phyloP scores from a whole-genome alignment of 257 asterid genomes.

The Nicotiana tabacum region DNA sequence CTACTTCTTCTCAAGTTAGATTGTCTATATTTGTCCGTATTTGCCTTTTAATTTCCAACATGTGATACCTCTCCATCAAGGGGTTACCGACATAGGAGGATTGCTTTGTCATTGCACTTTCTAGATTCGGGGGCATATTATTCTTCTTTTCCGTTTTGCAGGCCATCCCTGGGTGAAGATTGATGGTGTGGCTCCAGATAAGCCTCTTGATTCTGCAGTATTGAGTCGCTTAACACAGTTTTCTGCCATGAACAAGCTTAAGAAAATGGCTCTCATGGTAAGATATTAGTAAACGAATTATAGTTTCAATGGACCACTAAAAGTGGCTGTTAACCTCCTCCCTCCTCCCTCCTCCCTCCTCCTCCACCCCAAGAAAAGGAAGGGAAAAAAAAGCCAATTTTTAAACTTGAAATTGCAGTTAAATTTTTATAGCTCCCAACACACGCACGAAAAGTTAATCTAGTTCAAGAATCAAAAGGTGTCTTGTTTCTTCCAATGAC shows the following conservation, averaged over 20 bases:
- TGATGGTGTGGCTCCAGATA: slow-evolving; percentile 78
- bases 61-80: not conserved
- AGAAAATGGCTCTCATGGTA: slow-evolving; percentile 47
- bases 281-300: not conserved
- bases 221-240: slow-evolving; percentile 44
- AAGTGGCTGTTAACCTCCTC: not conserved
- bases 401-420: not conserved
- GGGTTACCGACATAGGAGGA: no score
- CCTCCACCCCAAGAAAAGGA: not conserved
- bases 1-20: not conserved
- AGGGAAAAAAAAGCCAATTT: not conserved
- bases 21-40: not conserved
- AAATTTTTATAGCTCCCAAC: not conserved
- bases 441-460: not conserved
- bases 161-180: slow-evolving; percentile 83
- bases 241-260: slow-evolving; percentile 38
- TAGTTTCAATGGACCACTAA: not conserved
- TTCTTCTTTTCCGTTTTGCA: slow-evolving; percentile 17
- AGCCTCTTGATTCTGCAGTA: slow-evolving; percentile 76
- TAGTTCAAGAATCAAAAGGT: not conserved
- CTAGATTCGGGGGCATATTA: not conserved
- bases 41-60: not conserved
- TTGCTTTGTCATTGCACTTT: not conserved
- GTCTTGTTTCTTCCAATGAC: not conserved
- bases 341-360: not conserved